A percentile compares a stretch with the other conserved stretches of the same genome.
Conservation (phyloP, 148 eudicot genomes). For the Persicaria tinctoria region DNA sequence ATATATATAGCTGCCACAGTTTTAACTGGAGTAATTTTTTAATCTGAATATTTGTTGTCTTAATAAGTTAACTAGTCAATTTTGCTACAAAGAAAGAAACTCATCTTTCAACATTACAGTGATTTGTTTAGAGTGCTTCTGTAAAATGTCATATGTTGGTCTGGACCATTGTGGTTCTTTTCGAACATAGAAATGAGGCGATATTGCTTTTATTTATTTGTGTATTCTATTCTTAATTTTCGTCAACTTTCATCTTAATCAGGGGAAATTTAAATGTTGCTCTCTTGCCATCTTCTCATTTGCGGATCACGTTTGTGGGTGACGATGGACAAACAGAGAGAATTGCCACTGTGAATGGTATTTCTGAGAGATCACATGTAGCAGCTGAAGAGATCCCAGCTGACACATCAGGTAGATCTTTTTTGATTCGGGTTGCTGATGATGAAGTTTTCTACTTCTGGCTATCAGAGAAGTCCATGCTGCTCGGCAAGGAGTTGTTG, state of each 20-base stretch:
- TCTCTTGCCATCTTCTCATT: slow-evolving; percentile 78
- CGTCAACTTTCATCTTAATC: slow-evolving; percentile 11
- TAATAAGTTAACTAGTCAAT: neutral
- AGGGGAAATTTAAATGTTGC: slow-evolving; percentile 77
- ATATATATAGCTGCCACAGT: neutral
- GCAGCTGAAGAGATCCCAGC: slow-evolving; percentile 55
- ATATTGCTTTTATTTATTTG: neutral
- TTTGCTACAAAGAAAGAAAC: neutral
- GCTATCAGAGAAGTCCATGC: slow-evolving; percentile 81
- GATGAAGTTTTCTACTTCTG: slow-evolving; percentile 55
- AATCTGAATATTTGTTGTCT: neutral
- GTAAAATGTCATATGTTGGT: neutral
- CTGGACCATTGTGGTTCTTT: neutral
- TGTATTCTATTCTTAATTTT: slow-evolving; percentile 10
- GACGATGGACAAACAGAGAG: slow-evolving; percentile 68
- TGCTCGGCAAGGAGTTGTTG: slow-evolving; percentile 69
- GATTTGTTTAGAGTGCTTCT: neutral
- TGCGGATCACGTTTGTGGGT: slow-evolving; percentile 70
- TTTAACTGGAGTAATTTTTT: neutral
- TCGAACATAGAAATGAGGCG: neutral
- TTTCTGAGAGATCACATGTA: slow-evolving; percentile 35
- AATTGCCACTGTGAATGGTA: slow-evolving; percentile 44
- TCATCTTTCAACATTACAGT: slow-evolving; percentile 2
- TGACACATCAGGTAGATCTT: slow-evolving; percentile 81
- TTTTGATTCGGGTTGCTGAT: slow-evolving; percentile 39